These are phyloP conservation scores for Torulaspora indica DNA, from an alignment of 805 yeast species.

Conservation along the genomic window DNA sequence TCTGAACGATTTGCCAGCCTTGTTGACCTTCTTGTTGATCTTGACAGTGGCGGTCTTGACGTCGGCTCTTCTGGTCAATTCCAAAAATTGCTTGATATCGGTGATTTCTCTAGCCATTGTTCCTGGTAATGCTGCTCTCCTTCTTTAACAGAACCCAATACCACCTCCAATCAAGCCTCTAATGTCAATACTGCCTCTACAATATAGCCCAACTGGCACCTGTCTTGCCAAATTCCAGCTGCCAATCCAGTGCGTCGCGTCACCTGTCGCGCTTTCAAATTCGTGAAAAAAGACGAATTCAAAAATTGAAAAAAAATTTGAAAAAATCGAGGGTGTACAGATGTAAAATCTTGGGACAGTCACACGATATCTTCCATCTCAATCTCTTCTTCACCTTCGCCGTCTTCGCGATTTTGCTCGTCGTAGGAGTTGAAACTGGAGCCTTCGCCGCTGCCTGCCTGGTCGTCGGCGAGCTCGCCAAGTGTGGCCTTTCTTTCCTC, in stretches of 20 bases:
- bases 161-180: neutral
- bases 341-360: conserved; percentile 1
- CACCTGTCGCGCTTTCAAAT: neutral
- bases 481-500: conserved; percentile 67
- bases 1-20: conserved; percentile 77
- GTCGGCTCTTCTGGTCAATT: conserved; percentile 94
- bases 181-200: neutral
- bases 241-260: neutral
- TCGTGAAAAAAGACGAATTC: too few relatives aligned
- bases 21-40: conserved; percentile 79
- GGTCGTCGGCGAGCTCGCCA: conserved; percentile 44
- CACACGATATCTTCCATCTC: conserved; percentile 68
- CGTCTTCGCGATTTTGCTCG: conserved; percentile 34
- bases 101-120: conserved; percentile 64
- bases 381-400: conserved; percentile 62
- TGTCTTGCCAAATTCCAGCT: conserved; percentile 2
- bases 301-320: neutral
- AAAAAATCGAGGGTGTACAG: neutral
- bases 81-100: conserved; percentile 96
- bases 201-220: conserved; percentile 1
- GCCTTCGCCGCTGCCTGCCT: conserved; percentile 13
- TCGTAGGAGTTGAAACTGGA: conserved; percentile 12
- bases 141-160: neutral
- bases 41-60: conserved; percentile 90
- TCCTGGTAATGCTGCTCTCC: conserved; percentile 3